Evolutionary conservation across 2,329 filamentous ascomycete genomes (phyloP).

Genomic region (Alternaria atra): DNA sequence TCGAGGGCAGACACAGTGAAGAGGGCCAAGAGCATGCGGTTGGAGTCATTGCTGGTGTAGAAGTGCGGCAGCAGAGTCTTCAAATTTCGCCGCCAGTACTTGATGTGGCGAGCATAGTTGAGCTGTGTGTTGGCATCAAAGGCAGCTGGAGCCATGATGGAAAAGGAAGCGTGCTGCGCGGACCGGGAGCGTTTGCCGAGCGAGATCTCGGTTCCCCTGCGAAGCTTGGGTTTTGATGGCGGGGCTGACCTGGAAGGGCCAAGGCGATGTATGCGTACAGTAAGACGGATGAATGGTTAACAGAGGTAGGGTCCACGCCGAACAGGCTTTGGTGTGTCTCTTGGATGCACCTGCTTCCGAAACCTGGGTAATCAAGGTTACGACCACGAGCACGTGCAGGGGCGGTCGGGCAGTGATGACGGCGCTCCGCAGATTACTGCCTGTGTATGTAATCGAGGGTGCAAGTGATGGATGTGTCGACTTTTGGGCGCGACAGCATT

Average conservation of each 20-base stretch:
- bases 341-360: neutral
- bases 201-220: constrained; percentile 11
- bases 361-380: neutral
- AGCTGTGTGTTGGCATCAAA: constrained; percentile 33
- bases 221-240: constrained; percentile 12
- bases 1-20: constrained; percentile 90
- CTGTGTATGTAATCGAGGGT: neutral
- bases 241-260: constrained; percentile 15
- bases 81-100: constrained; percentile 92
- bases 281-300: constrained; percentile 4
- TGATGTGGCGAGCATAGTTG: constrained; percentile 69
- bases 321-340: neutral
- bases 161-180: constrained; percentile 7
- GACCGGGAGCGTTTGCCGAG: constrained; percentile 17
- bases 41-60: constrained; percentile 90
- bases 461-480: neutral
- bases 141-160: constrained; percentile 30
- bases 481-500: constrained; percentile 1
- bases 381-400: neutral
- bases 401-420: constrained; percentile 1
- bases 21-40: constrained; percentile 86
- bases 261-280: constrained; percentile 5
- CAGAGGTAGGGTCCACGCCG: neutral
- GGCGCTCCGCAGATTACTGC: neutral
- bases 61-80: constrained; percentile 79